Evolutionary conservation across 2,329 filamentous ascomycete genomes (phyloP).

Genomic region (Pseudogymnoascus pannorum): DNA sequence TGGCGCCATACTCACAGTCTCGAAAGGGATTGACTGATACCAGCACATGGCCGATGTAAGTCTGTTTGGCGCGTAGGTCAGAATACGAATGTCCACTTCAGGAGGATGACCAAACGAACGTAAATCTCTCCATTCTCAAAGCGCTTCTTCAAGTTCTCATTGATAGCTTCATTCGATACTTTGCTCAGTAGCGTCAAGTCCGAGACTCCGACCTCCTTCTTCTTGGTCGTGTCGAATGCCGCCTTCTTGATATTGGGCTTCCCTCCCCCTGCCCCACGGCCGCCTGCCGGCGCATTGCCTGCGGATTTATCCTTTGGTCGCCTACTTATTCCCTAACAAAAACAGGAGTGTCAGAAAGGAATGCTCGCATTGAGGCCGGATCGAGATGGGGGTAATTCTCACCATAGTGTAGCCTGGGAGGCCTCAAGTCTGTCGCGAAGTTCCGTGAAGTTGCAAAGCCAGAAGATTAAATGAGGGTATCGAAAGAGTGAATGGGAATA

Average conservation of each 20-base stretch:
- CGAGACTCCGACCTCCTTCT: slow-evolving; percentile 98
- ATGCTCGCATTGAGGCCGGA: not conserved
- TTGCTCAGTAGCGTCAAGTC: slow-evolving; percentile 97
- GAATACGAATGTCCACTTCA: not conserved
- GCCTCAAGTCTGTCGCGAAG: slow-evolving; percentile 7
- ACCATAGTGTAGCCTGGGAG: slow-evolving; percentile 6
- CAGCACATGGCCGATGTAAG: slow-evolving; percentile 98
- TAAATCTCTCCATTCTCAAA: slow-evolving; percentile 98
- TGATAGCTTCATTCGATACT: slow-evolving; percentile 98
- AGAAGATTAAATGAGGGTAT: slow-evolving; percentile 6
- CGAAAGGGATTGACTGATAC: slow-evolving; percentile 98
- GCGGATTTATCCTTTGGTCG: slow-evolving; percentile 29
- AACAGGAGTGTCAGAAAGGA: not conserved
- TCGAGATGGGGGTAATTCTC: not conserved
- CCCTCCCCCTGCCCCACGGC: slow-evolving; percentile 19
- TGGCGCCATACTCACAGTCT: slow-evolving; percentile 51
- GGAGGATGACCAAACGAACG: slow-evolving; percentile 38
- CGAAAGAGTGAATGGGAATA: slow-evolving; percentile 8
- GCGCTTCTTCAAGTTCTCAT: slow-evolving; percentile 96
- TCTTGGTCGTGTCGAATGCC: slow-evolving; percentile 91
- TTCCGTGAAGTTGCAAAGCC: slow-evolving; percentile 5
- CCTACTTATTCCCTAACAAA: slow-evolving; percentile 29
- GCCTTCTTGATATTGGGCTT: slow-evolving; percentile 80
- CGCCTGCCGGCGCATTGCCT: slow-evolving; percentile 22
- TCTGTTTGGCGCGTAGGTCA: slow-evolving; percentile 39